These are phyloP conservation scores for Leptodontidium sp. DNA, from an alignment of 2,329 filamentous ascomycete species.

Conservation along the genomic window DNA sequence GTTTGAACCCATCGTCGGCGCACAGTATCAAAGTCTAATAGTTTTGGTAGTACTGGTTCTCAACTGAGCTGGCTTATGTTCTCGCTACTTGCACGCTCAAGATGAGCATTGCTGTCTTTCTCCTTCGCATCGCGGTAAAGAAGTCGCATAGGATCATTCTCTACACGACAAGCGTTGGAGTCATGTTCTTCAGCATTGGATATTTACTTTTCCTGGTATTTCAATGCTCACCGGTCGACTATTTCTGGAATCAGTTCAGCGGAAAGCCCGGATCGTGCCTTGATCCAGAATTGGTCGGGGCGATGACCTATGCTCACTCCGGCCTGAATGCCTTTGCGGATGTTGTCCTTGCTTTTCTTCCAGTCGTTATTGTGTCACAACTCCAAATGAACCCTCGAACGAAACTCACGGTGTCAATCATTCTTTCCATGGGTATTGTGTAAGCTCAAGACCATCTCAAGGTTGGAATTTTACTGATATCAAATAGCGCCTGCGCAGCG, in stretches of 20 bases:
- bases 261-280: constrained; percentile 52
- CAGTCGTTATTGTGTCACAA: constrained; percentile 59
- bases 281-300: constrained; percentile 50
- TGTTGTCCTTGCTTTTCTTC: constrained; percentile 58
- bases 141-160: constrained; percentile 50
- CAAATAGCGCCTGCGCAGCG: constrained; percentile 37
- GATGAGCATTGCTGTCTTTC: constrained; percentile 52
- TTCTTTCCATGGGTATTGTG: constrained; percentile 60
- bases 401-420: constrained; percentile 55
- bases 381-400: constrained; percentile 57
- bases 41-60: constrained; percentile 31
- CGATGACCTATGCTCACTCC: constrained; percentile 56
- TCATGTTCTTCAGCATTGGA: constrained; percentile 48
- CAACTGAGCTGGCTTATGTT: constrained; percentile 48
- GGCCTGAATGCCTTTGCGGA: constrained; percentile 56
- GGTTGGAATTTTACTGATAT: background rate
- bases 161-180: constrained; percentile 47
- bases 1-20: background rate
- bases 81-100: constrained; percentile 51
- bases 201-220: constrained; percentile 58
- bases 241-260: constrained; percentile 57
- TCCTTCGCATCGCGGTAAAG: constrained; percentile 50
- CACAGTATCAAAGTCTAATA: background rate
- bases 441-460: constrained; percentile 43
- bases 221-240: constrained; percentile 58